Evolutionary conservation across 306 rosid genomes (phyloP), one percentile per base, ranked within the genome.

Genomic region (Spatholobus suberectus): DNA sequence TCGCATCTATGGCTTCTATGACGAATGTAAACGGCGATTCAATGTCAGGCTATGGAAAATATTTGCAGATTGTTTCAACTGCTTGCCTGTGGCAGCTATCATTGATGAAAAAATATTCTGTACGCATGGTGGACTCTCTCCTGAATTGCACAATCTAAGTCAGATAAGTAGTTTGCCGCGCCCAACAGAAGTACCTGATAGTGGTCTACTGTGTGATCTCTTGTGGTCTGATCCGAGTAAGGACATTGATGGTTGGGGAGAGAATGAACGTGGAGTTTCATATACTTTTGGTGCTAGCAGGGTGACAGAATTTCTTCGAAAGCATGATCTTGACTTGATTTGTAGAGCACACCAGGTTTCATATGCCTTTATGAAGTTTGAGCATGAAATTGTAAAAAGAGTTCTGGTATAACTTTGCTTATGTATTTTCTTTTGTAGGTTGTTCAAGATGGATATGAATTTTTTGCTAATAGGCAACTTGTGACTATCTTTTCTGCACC

Each of bases 401-500:
- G 63, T 68, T 67, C 6, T 20, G 54, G 63, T 23, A 29, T 55
- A 12, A 40, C 9, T 14, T n/a, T 47, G 46, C 12, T 54, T 34
- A n/a, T 65, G 27, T 67, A 4, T 76, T 66, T 8, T 47, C 21
- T 29, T 40, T 70, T 78, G 38, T 44, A 87, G 89, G 89, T 87
- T 61, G 89, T 87, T 59, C 85, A 87, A 61, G 89, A 87, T 24
- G 89, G 87, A 51, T 87, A 87, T 63, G 85, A 87, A 29, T 83
- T 87, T 79, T 87, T 87, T 80, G 87, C 87, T 37, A 68, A 87
- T 73, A 80, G 85, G 40, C 89, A 87, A 68, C 89, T 87, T 43
- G 89, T 87, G 71, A 83, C 89, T 2, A 80, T 86, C 34, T 86
- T 86, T 66, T 85, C 88, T 41, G 88, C 88, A 13, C 88, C 88